Evolutionary conservation across 2,329 filamentous ascomycete genomes (phyloP).

Genomic region (Davidsoniella eucalypti): DNA sequence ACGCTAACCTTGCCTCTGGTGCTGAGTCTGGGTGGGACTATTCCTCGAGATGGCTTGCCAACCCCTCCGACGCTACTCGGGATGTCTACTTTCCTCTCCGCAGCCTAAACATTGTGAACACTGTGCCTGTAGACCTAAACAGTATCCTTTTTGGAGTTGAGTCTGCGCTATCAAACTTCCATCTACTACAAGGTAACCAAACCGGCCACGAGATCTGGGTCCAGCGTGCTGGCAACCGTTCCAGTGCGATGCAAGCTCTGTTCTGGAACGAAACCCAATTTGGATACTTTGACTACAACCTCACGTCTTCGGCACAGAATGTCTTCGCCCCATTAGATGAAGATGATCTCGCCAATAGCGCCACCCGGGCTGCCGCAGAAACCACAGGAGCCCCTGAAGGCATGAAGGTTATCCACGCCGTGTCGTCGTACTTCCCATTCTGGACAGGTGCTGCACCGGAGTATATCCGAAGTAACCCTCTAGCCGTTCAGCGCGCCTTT

Average conservation of each 20-base stretch:
- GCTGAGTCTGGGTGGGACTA: constrained; percentile 55
- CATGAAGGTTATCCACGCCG: constrained; percentile 39
- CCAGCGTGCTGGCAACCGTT: constrained; percentile 32
- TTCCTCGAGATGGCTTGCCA: constrained; percentile 38
- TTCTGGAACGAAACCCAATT: constrained; percentile 48
- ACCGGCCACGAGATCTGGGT: constrained; percentile 33
- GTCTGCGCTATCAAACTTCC: constrained; percentile 38
- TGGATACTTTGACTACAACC: constrained; percentile 54
- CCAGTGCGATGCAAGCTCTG: constrained; percentile 43
- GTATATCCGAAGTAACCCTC: constrained; percentile 39
- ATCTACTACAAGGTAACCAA: constrained; percentile 32
- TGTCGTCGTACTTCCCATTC: constrained; percentile 50
- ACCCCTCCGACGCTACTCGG: constrained; percentile 38
- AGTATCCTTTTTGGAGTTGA: constrained; percentile 53
- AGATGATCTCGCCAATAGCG: not conserved
- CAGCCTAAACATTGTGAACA: constrained; percentile 40
- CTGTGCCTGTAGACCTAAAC: constrained; percentile 50
- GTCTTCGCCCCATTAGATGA: constrained; percentile 26
- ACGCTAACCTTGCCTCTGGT: constrained; percentile 45
- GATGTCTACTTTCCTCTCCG: constrained; percentile 50
- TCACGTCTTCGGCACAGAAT: constrained; percentile 40
- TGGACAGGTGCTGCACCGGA: constrained; percentile 48
- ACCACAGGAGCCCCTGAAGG: constrained; percentile 31
- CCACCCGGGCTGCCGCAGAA: constrained; percentile 19
- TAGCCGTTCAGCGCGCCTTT: constrained; percentile 38